Evolutionary conservation across 2,329 filamentous ascomycete species (phyloP).

Genomic region (Neonectria coccinea): DNA sequence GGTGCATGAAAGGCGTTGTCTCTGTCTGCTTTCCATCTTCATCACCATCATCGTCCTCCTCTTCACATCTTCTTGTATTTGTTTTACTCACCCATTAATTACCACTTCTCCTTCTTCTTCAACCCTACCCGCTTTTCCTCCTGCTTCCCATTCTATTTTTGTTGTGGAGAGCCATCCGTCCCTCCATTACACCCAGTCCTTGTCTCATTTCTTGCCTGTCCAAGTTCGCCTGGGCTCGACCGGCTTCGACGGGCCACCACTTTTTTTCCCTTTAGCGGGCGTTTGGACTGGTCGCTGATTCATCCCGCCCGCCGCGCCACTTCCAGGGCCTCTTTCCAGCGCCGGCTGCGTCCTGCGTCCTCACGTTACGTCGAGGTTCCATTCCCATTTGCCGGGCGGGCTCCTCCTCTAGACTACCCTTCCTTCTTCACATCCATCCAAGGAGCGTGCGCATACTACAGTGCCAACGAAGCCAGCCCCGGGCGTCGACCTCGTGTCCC

Average conservation of each 20-base stretch:
- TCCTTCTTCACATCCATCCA: slow-evolving; percentile 5
- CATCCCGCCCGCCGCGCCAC: slow-evolving; percentile 20
- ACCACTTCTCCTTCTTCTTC: neutral
- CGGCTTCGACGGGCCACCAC: slow-evolving; percentile 14
- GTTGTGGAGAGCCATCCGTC: slow-evolving; percentile 3
- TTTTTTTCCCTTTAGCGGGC: slow-evolving; percentile 13
- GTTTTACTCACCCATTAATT: neutral
- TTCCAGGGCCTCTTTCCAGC: slow-evolving; percentile 4
- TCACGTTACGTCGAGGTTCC: neutral
- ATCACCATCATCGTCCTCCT: neutral
- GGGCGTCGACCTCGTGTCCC: slow-evolving; percentile 23
- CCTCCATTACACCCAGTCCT: slow-evolving; percentile 3
- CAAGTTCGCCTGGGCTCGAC: neutral
- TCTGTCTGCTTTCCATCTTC: neutral
- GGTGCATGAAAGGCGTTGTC: too few relatives aligned
- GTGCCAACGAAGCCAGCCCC: slow-evolving; percentile 23
- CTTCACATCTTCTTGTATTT: neutral
- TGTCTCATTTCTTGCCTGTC: slow-evolving; percentile 6
- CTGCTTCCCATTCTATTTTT: neutral
- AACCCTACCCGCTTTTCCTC: neutral
- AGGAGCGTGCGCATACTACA: slow-evolving; percentile 14
- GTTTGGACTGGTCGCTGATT: slow-evolving; percentile 22
- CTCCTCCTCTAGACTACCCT: slow-evolving; percentile 10
- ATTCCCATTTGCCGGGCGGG: slow-evolving; percentile 2
- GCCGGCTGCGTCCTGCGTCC: neutral